Conservation (phyloP, 345 rosid species). For the Lenwebbia sp. region DNA sequence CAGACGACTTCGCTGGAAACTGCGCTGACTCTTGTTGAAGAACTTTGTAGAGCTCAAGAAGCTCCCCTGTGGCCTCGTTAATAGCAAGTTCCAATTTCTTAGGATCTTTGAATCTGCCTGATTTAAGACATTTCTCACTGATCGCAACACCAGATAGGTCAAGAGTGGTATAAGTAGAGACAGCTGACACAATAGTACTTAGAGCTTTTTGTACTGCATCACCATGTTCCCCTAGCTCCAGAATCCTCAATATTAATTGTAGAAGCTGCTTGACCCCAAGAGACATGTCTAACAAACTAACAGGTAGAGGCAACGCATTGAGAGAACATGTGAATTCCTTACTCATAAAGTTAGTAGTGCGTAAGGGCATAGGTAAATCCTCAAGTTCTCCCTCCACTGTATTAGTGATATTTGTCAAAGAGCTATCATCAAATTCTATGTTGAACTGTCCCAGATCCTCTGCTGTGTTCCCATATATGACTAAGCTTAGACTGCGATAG, state of each 20-base stretch:
- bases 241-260: slow-evolving; percentile 44
- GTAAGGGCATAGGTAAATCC: slow-evolving; percentile 80
- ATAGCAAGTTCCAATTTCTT: slow-evolving; percentile 30
- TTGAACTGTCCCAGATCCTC: slow-evolving; percentile 99
- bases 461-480: slow-evolving; percentile 87
- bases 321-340: slow-evolving; percentile 63
- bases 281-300: slow-evolving; percentile 43
- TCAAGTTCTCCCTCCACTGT: slow-evolving; percentile 88
- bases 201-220: slow-evolving; percentile 42
- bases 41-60: slow-evolving; percentile 35
- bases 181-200: slow-evolving; percentile 36
- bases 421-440: slow-evolving; percentile 83
- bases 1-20: slow-evolving; percentile 22
- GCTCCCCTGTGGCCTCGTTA: slow-evolving; percentile 41
- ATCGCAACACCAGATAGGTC: slow-evolving; percentile 23
- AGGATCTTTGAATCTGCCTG: slow-evolving; percentile 24
- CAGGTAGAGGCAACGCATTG: slow-evolving; percentile 51
- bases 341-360: slow-evolving; percentile 46
- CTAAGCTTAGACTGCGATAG: slow-evolving; percentile 87
- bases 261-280: slow-evolving; percentile 67
- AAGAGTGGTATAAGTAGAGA: slow-evolving; percentile 40
- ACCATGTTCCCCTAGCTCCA: slow-evolving; percentile 37
- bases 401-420: slow-evolving; percentile 76
- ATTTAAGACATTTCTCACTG: slow-evolving; percentile 28
- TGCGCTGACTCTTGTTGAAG: slow-evolving; percentile 32